Evolutionary conservation across 1,139 yeast species (phyloP).

Genomic region (Citeromyces hawaiiensis): DNA sequence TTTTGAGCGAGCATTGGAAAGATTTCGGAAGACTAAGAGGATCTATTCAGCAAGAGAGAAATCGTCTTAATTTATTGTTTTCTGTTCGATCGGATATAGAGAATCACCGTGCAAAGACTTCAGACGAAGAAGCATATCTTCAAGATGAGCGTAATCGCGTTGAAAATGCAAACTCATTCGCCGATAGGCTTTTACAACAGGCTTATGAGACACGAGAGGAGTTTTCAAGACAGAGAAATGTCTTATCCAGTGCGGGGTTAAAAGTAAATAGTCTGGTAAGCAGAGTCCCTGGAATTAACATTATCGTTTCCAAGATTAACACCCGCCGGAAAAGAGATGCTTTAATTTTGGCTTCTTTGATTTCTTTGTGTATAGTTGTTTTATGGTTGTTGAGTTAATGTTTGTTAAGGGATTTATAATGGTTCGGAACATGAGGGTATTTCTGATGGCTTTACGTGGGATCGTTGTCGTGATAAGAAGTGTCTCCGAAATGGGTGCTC

Average conservation of each 20-base stretch:
- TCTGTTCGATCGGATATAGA: slow-evolving; percentile 72
- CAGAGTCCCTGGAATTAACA: slow-evolving; percentile 72
- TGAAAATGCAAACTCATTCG: slow-evolving; percentile 58
- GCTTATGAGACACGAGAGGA: slow-evolving; percentile 89
- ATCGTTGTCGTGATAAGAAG: too few species aligned
- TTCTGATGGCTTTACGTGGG: too few species aligned
- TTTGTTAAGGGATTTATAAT: too few species aligned
- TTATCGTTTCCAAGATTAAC: slow-evolving; percentile 66
- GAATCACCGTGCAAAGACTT: slow-evolving; percentile 23
- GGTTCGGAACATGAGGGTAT: too few species aligned
- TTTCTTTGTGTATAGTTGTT: slow-evolving; percentile 59
- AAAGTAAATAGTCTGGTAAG: slow-evolving; percentile 48
- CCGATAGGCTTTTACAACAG: slow-evolving; percentile 68
- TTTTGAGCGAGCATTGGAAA: slow-evolving; percentile 53
- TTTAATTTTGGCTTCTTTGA: slow-evolving; percentile 64
- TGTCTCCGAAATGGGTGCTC: too few species aligned
- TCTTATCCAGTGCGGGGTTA: slow-evolving; percentile 51
- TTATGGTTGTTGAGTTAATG: slow-evolving; percentile 21
- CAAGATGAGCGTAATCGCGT: slow-evolving; percentile 66
- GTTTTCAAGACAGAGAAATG: slow-evolving; percentile 54
- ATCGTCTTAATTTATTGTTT: slow-evolving; percentile 57
- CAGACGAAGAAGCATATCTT: slow-evolving; percentile 44
- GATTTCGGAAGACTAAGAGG: slow-evolving; percentile 48
- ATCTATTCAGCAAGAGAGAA: slow-evolving; percentile 60
- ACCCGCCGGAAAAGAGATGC: slow-evolving; percentile 85